These are phyloP conservation scores for Arabis alpina DNA, from an alignment of 345 rosid genomes.

Conservation along the genomic window DNA sequence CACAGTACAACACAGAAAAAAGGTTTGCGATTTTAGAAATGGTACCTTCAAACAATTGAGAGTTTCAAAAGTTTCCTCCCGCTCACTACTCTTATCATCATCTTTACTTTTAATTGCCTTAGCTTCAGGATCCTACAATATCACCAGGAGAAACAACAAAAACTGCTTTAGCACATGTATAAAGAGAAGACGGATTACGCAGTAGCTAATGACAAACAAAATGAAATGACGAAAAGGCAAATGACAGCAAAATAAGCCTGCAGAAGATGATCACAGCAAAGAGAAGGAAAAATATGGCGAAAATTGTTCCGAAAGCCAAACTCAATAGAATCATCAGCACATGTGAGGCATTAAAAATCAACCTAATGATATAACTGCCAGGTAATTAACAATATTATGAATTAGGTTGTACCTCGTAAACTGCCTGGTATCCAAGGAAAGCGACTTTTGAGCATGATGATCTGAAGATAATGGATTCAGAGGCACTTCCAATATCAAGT, in stretches of 20 bases:
- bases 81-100: conserved; percentile 45
- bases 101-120: conserved; percentile 58
- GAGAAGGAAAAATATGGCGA: background rate
- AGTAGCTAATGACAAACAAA: conserved; percentile 25
- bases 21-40: conserved; percentile 20
- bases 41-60: conserved; percentile 71
- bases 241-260: conserved; percentile 18
- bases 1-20: conserved; percentile 2
- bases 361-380: conserved; percentile 8
- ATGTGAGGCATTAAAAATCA: conserved; percentile 4
- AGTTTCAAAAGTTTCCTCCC: conserved; percentile 55
- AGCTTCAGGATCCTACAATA: conserved; percentile 72
- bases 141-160: conserved; percentile 30
- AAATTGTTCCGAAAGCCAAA: conserved; percentile 21
- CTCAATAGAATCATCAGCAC: conserved; percentile 26
- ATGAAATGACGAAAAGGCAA: conserved; percentile 6
- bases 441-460: conserved; percentile 70
- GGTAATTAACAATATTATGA: conserved; percentile 13
- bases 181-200: conserved; percentile 11
- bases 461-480: conserved; percentile 64
- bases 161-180: conserved; percentile 10
- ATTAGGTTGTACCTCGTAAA: conserved; percentile 63
- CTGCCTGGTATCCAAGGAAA: conserved; percentile 87
- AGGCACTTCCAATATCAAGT: conserved; percentile 66
- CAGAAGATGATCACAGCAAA: conserved; percentile 12